Evolutionary conservation across 164 flowering plant species (phyloP), one percentile per base, ranked within the genome.

Genomic region (Tetracentron sinense): DNA sequence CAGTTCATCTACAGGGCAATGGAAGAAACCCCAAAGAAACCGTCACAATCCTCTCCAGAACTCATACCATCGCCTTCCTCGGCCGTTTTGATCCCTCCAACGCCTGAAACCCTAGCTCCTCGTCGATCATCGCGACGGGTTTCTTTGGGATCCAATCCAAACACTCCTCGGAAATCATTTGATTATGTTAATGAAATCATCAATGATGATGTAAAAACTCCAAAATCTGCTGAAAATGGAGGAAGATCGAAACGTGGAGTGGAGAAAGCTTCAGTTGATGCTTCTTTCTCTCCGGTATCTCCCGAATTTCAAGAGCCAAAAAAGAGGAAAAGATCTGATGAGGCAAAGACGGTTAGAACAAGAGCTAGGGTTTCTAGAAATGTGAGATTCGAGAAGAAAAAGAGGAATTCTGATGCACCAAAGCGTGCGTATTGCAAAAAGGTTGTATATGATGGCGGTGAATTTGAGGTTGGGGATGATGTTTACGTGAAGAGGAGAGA

Each of bases 401-500:
- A 28, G 56, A 67, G 33, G 27, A 48, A 20, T 12, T 38, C 31
- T 15, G 47, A 27, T 25, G 57, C 35, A 35, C 26, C 22, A 22
- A 80, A 57, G 68, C 79, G 78, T 23, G 81, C 84, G 33, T 89
- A 79, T 74, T 91, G 87, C 65, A 83, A 77, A 77, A 89, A 80
- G 59, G 96, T 85, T 46, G 82, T 71, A 54, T 94, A 77, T 63
- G 97, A 91, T 70, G 96, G 80, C 11, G 86, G 80, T 2, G 93
- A 86, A 63, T 94, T 94, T 64, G 73, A 57, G 46, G 77, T 83
- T 0, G 96, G 97, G 23, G 95, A 94, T 57, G 90, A 85, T 77
- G 99, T 94, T 28, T 91, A 91, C 71, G 94, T 91, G 76, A 91
- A 84, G 79, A 87, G 93, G 81, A 89, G 90, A 63, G 96, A 86